Conservation (phyloP, 2,329 filamentous ascomycete species). For the Penicillium sp. region DNA sequence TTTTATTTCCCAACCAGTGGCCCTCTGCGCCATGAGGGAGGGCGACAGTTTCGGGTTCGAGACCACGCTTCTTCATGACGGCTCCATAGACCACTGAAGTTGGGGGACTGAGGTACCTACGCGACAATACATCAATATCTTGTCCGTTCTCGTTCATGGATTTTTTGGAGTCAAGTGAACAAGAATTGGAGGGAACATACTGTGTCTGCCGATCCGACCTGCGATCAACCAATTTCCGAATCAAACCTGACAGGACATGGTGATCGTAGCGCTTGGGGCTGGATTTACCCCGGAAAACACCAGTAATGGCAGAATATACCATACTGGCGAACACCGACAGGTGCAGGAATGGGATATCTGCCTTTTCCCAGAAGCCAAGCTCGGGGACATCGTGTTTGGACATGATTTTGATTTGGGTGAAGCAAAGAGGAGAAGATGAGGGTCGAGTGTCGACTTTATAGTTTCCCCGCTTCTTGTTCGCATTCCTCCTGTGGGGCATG, state of each 20-base stretch:
- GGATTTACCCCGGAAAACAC: slow-evolving; percentile 38
- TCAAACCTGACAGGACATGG: slow-evolving; percentile 33
- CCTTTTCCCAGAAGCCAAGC: slow-evolving; percentile 37
- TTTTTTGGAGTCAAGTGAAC: not conserved
- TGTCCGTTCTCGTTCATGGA: not conserved
- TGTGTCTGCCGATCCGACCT: slow-evolving; percentile 31
- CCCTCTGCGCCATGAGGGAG: slow-evolving; percentile 34
- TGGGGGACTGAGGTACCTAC: slow-evolving; percentile 25
- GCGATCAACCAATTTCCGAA: slow-evolving; percentile 29
- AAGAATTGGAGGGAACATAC: slow-evolving; percentile 24
- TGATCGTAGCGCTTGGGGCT: slow-evolving; percentile 37
- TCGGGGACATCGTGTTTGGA: slow-evolving; percentile 18
- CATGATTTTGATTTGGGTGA: not conserved
- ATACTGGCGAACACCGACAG: slow-evolving; percentile 26
- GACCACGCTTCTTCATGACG: slow-evolving; percentile 24
- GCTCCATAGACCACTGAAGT: slow-evolving; percentile 28
- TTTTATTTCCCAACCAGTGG: slow-evolving; percentile 41
- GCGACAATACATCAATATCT: not conserved
- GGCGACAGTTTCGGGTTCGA: slow-evolving; percentile 29
- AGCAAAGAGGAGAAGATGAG: not conserved
- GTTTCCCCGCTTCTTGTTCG: not conserved
- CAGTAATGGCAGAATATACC: slow-evolving; percentile 34
- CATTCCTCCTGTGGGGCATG: not conserved
- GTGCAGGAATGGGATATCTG: slow-evolving; percentile 29
- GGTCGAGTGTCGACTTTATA: not conserved